phyloP scores from a whole-genome alignment of 176 grass and related monocot genomes.

The Pharus latifolius region DNA sequence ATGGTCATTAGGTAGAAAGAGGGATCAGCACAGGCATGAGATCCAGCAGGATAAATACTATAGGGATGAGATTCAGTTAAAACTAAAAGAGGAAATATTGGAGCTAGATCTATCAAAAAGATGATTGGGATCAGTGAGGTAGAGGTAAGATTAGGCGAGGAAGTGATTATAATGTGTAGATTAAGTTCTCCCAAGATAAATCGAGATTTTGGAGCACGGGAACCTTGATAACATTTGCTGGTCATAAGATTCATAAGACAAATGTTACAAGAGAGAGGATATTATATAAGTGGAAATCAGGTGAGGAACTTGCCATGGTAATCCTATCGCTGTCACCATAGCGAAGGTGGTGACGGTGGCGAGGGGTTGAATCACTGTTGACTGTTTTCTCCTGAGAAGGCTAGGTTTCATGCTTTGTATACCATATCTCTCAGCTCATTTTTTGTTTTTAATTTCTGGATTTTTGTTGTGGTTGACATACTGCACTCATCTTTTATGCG shows the following conservation, averaged over 20 bases:
- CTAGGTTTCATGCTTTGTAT: no score
- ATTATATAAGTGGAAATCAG: not conserved
- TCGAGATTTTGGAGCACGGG: not conserved
- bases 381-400: no score
- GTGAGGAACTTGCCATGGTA: not conserved
- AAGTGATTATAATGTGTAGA: not conserved
- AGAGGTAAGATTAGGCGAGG: not conserved
- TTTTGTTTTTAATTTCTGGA: no score
- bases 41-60: not conserved
- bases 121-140: not conserved
- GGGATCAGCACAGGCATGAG: no score
- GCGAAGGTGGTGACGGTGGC: not conserved
- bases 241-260: not conserved
- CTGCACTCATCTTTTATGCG: not conserved
- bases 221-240: not conserved
- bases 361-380: not conserved
- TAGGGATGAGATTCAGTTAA: not conserved
- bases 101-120: not conserved
- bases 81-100: not conserved
- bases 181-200: not conserved
- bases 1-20: not conserved
- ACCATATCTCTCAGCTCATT: not conserved
- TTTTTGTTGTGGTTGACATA: not conserved
- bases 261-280: not conserved
- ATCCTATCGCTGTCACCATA: no score